Percentiles rank a stretch among this genome's conserved stretches.
phyloP scores from a whole-genome alignment of 169 alveolate species.

The Eimeria acervulina region DNA sequence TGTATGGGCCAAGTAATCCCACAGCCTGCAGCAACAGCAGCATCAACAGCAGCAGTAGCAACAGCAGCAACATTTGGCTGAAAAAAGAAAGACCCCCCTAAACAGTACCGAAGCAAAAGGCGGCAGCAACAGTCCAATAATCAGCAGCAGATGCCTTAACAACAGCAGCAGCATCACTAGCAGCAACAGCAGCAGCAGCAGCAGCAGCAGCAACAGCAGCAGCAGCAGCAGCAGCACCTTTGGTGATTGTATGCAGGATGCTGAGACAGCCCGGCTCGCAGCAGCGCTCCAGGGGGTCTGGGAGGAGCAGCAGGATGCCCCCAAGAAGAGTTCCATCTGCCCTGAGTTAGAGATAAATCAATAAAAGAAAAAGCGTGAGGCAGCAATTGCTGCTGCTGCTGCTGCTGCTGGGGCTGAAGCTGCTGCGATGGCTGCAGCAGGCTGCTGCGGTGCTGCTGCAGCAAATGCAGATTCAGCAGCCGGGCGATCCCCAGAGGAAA shows the following conservation, averaged over 20 bases:
- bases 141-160: neutral
- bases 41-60: conserved; percentile 38
- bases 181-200: neutral
- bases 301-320: neutral
- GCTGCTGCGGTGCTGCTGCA: conserved; percentile 1
- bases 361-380: neutral
- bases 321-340: neutral
- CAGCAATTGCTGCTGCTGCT: conserved; percentile 26
- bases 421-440: conserved; percentile 13
- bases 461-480: neutral
- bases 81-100: no score
- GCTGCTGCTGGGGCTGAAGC: conserved; percentile 1
- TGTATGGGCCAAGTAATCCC: neutral
- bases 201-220: neutral
- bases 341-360: conserved; percentile 19
- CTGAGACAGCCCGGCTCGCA: conserved; percentile 3
- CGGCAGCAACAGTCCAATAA: neutral
- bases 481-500: conserved; percentile 6
- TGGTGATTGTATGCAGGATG: conserved; percentile 1
- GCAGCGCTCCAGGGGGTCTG: neutral
- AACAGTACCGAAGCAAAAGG: neutral
- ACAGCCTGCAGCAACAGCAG: conserved; percentile 53
- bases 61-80: neutral
- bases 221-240: conserved; percentile 21
- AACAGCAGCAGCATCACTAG: neutral